Conservation (phyloP, 192 early-diverging fungal species). For the Fimicolochytrium jonesii region DNA sequence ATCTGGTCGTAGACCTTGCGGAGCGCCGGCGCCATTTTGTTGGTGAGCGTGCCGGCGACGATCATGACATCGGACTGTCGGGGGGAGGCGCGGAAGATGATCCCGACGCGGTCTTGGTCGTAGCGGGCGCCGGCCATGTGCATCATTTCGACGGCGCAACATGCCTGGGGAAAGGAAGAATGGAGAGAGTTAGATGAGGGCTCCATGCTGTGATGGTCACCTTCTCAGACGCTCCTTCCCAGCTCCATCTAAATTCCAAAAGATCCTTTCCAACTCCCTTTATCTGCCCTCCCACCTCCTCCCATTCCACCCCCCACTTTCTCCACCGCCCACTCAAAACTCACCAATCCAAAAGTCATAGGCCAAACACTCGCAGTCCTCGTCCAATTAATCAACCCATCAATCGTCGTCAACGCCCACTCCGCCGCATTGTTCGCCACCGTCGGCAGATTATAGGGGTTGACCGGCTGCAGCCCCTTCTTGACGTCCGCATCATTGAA, state of each 20-base stretch:
- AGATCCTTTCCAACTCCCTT: too few species aligned
- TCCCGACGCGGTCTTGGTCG: slow-evolving; percentile 96
- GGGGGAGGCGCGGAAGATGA: slow-evolving; percentile 95
- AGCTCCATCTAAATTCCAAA: too few species aligned
- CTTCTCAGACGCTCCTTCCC: too few species aligned
- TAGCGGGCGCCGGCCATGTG: slow-evolving; percentile 95
- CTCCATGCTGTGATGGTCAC: too few species aligned
- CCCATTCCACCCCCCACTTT: too few species aligned
- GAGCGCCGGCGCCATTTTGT: slow-evolving; percentile 95
- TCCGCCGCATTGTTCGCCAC: slow-evolving; percentile 48
- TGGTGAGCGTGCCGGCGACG: slow-evolving; percentile 96
- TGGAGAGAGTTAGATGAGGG: too few species aligned
- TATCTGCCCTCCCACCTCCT: too few species aligned
- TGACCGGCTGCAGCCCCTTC: slow-evolving; percentile 30
- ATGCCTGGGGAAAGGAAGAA: too few species aligned
- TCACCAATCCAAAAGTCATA: slow-evolving; percentile 80
- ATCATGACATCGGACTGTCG: slow-evolving; percentile 99
- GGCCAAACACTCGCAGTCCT: slow-evolving; percentile 83
- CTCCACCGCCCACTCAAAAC: too few species aligned
- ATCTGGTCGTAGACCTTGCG: slow-evolving; percentile 79
- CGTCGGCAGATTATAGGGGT: slow-evolving; percentile 48
- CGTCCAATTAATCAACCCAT: slow-evolving; percentile 90
- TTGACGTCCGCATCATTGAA: slow-evolving; percentile 23
- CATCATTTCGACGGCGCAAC: slow-evolving; percentile 98
- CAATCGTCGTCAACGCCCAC: slow-evolving; percentile 79